Evolutionary conservation across 768 basidiomycete species (phyloP), one percentile per base, ranked within the genome.

Genomic region (Kwoniella europaea): DNA sequence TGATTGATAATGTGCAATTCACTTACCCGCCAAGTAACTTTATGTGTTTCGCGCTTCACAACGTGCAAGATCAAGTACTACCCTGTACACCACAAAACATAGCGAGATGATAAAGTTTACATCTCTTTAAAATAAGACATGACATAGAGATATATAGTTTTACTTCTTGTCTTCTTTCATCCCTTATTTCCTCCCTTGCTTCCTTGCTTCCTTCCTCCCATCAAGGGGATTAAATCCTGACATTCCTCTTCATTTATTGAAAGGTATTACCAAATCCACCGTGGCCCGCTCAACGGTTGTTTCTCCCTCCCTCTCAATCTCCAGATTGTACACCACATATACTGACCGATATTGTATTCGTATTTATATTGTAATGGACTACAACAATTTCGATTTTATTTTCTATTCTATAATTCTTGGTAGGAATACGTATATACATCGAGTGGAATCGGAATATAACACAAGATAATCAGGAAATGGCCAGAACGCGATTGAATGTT

Each of bases 81-180:
- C 7, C 7, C 7, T 35, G 29, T 35, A 35, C 35, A 35, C 7
- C 29, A 35, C 35, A 50, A 50, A 5, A 13, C 12, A 18, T 3
- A 50, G 12, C 15, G 35, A 67, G 44, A 63, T 57, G 22, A 42
- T 57, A 29, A 20, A 65, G 41, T 65, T 50, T 50, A 53, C 60
- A 55, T 53, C 54, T 55, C 54, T 55, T 52, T 16, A 52, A 18
- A 5, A 52, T 20, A 52, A 16, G 24, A 55, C 54, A 55, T 55
- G 54, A 22, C 12, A 55, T 55, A 24, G 0, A 24, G 3, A 55
- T 18, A 55, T 55, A 55, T n/a, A 22, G 3, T 20, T 18, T 22
- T 55, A 52, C 35, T 35, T 35, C 35, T 35, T 35, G 6, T 50
- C 46, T 50, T 2, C 15, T 18, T 50, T 50, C 46, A 44, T 63